Base-by-base conservation (phyloP, 129 eudicot species). In the Dittrichia graveolens region DNA sequence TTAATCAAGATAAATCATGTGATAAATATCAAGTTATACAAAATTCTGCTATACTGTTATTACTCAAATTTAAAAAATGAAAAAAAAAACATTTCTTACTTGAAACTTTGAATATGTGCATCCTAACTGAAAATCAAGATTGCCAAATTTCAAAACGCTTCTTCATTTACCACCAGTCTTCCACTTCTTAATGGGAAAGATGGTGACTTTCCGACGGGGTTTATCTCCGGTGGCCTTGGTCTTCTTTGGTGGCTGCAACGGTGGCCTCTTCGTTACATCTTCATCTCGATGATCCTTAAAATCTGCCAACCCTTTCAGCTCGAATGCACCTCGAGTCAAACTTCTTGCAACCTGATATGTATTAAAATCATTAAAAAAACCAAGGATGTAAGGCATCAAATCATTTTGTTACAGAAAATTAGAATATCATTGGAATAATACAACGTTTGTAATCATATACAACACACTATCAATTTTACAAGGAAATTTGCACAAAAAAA, bases 131-230 rank as follows among this genome's bases (percentile, higher is more conserved):
- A 54, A 19, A 52, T 16, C 42, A 18, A 49, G 48, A 64, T 13
- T 8, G 56, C 37, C 74, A 46, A 48, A 69, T 68, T 35, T 61
- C 61, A 60, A 16, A 48, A 8, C 15, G 31, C 31, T 24, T 49
- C 54, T 35, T 80, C 75, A 88, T 59, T 82, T 88, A 48, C 84
- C 69, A 48, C 96, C 77, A 6, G 83, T 76, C 71, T 87, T 89
- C 96, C 90, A 83, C 72, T 89, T 89, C 53, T 85, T 89, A 34
- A 87, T 73, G 72, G 98, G 90, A 73, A 87, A 83, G 55, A 92
- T 66, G 68, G 92, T 83, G 24, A 90, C 81, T 68, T 81, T 87
- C 67, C 79, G 77, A 71, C 77, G 78, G 19, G 86, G 80, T 6
- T 58, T 61, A 35, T 48, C 68, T 66, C 80, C 54, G 41, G 73